Percentiles rank a stretch among this genome's conserved stretches.
These are phyloP conservation scores for Cryptococcus sp. DNA, from an alignment of 1,284 basidiomycete species.

Conservation along the genomic window DNA sequence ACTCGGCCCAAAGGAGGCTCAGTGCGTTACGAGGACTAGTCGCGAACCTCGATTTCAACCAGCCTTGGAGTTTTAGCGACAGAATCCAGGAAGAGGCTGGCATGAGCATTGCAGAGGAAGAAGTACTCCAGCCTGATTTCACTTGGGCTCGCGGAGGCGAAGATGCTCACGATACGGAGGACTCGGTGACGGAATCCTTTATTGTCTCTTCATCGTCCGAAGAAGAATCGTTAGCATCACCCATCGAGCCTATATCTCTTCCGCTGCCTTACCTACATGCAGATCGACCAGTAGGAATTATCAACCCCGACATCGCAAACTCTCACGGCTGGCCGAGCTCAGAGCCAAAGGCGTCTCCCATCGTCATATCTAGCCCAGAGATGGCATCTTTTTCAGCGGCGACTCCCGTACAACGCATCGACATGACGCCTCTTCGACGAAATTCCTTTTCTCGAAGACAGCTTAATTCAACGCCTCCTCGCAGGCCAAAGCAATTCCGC, in stretches of 20 bases:
- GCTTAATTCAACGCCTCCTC: conserved; percentile 22
- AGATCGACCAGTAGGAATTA: neutral
- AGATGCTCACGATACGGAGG: neutral
- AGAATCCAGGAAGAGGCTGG: neutral
- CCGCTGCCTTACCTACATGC: conserved; percentile 1
- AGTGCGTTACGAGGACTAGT: conserved; percentile 44
- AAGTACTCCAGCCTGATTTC: conserved; percentile 5
- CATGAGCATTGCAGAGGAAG: neutral
- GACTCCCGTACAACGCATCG: neutral
- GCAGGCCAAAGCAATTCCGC: conserved; percentile 18
- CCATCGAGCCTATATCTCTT: conserved; percentile 6
- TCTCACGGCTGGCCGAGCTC: conserved; percentile 21
- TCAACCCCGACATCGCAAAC: conserved; percentile 9
- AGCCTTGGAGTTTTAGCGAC: conserved; percentile 36
- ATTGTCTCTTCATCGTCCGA: conserved; percentile 11
- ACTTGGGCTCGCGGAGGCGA: conserved; percentile 22
- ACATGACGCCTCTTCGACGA: conserved; percentile 11
- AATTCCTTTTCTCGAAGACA: conserved; percentile 9
- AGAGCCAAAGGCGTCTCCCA: neutral
- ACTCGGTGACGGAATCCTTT: conserved; percentile 8
- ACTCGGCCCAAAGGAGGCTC: conserved; percentile 40
- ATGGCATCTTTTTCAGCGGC: neutral
- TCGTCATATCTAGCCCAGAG: neutral
- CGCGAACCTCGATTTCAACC: conserved; percentile 44
- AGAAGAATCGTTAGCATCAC: conserved; percentile 7